Conservation (phyloP, 2,329 filamentous ascomycete species). For the Botrytis pseudocinerea region DNA sequence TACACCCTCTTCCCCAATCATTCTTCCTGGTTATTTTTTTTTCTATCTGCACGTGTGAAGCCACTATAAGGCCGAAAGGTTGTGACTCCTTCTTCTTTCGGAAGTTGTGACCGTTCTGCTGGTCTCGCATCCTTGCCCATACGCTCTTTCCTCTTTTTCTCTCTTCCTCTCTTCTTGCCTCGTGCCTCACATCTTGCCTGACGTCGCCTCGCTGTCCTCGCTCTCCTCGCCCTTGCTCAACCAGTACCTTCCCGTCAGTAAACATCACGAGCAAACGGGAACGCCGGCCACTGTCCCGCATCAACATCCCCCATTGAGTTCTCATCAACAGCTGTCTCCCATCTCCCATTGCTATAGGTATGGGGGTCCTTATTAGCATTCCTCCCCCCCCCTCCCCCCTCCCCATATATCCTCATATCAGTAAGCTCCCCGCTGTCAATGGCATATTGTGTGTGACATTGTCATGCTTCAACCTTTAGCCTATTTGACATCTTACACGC, state of each 20-base stretch:
- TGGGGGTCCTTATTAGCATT: neutral
- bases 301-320: neutral
- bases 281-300: neutral
- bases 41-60: conserved; percentile 5
- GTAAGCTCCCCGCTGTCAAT: neutral
- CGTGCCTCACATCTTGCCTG: neutral
- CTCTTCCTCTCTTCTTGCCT: neutral
- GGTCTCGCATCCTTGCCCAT: neutral
- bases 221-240: neutral
- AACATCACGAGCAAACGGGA: neutral
- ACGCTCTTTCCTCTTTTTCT: neutral
- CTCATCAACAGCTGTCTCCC: neutral
- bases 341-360: neutral
- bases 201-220: neutral
- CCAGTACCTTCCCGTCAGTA: neutral
- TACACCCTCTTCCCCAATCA: neutral
- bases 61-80: conserved; percentile 11
- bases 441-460: conserved; percentile 4
- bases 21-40: neutral
- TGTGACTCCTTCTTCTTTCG: neutral
- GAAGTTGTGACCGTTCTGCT: conserved; percentile 10
- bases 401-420: neutral
- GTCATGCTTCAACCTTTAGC: conserved; percentile 1
- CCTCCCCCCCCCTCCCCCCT: neutral
- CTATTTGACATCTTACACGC: neutral